Percentiles rank a stretch among this genome's conserved stretches.
Evolutionary conservation across 495 filamentous ascomycete genomes (phyloP).

Genomic region (Hypoxylon cercidicola): DNA sequence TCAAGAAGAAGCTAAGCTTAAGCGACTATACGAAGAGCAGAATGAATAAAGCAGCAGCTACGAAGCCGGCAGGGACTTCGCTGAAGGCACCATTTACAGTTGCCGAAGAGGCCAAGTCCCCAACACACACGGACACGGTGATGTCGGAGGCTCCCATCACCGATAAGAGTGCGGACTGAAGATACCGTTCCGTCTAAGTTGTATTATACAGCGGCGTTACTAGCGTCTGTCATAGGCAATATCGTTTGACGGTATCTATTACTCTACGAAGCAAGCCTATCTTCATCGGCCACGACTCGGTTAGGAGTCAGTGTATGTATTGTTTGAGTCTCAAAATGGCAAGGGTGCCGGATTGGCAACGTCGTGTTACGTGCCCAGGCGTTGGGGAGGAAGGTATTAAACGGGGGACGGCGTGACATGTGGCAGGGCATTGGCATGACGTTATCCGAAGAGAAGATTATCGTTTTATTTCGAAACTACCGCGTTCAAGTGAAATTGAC

Average conservation of each 20-base stretch:
- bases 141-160: conserved; percentile 45
- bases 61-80: conserved; percentile 48
- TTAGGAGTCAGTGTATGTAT: not conserved
- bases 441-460: conserved; percentile 19
- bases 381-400: conserved; percentile 33
- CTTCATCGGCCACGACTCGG: conserved; percentile 3
- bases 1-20: conserved; percentile 78
- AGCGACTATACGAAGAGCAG: conserved; percentile 73
- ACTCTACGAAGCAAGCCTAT: conserved; percentile 6
- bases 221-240: conserved; percentile 3
- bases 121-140: conserved; percentile 42
- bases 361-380: conserved; percentile 29
- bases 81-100: conserved; percentile 48
- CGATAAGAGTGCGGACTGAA: conserved; percentile 47
- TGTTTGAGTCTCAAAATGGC: not conserved
- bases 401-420: conserved; percentile 19
- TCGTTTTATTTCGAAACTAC: conserved; percentile 30
- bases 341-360: conserved; percentile 12
- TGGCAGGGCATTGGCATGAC: conserved; percentile 29
- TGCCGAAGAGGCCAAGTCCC: conserved; percentile 56
- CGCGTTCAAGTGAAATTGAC: conserved; percentile 24
- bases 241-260: conserved; percentile 8
- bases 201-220: conserved; percentile 16
- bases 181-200: not conserved
- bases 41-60: conserved; percentile 57